Conservation (phyloP, 768 basidiomycete species). For the Hygrophorus russula region DNA sequence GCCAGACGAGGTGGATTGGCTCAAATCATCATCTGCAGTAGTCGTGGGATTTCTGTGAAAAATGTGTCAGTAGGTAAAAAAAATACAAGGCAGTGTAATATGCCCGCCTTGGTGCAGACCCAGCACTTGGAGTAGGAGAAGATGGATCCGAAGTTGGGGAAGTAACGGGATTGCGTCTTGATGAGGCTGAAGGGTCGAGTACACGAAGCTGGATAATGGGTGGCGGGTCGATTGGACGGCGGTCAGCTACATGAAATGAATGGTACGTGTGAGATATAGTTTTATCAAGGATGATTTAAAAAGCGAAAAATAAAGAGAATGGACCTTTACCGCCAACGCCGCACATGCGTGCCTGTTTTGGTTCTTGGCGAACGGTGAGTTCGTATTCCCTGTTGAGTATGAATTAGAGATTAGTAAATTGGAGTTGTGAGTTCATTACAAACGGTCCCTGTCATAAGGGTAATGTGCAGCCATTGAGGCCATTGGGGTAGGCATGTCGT, state of each 20-base stretch:
- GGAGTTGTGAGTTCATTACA: conserved; percentile 20
- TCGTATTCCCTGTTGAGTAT: conserved; percentile 59
- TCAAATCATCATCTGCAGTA: background rate
- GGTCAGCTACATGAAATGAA: conserved; percentile 49
- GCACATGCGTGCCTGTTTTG: conserved; percentile 87
- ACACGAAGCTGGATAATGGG: conserved; percentile 94
- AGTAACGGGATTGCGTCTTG: background rate
- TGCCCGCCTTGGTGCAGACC: conserved; percentile 1
- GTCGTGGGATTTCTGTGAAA: background rate
- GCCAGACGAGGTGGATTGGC: conserved; percentile 16
- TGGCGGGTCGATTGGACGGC: conserved; percentile 93
- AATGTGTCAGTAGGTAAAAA: background rate
- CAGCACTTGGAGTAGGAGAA: conserved; percentile 1
- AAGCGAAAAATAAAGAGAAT: conserved; percentile 8
- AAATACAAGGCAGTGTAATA: background rate
- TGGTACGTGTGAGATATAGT: background rate
- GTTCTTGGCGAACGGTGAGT: conserved; percentile 80
- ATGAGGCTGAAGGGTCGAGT: conserved; percentile 36
- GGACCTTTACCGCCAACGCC: conserved; percentile 74
- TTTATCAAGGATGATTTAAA: background rate
- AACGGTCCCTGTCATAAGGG: conserved; percentile 24
- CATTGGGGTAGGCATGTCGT: background rate
- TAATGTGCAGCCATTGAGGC: conserved; percentile 12
- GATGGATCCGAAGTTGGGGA: background rate
- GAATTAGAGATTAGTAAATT: background rate